phyloP scores from a whole-genome alignment of 225 moss, liverwort and hornwort genomes.

The Thuidium tamariscinum region DNA sequence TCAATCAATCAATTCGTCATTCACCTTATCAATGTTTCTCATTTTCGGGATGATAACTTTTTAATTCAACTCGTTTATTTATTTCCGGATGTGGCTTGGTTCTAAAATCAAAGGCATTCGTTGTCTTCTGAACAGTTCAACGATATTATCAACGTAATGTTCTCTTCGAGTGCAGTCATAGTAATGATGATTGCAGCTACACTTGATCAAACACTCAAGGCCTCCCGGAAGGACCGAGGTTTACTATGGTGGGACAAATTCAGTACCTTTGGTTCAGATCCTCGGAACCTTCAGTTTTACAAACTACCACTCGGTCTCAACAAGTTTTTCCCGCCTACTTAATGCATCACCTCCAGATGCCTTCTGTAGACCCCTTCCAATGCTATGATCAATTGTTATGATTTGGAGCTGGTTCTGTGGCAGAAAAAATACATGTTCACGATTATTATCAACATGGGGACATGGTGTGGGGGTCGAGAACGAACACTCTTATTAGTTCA shows the following conservation, averaged over 20 bases:
- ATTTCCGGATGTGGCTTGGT: not conserved
- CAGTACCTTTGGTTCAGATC: constrained; percentile 57
- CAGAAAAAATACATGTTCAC: not conserved
- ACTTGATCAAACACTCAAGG: constrained; percentile 67
- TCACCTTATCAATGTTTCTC: not conserved
- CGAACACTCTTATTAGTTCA: not conserved
- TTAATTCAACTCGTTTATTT: not conserved
- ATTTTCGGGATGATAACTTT: not conserved
- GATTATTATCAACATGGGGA: too few species aligned
- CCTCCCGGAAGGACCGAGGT: constrained; percentile 69
- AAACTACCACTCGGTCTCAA: constrained; percentile 70
- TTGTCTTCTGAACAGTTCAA: constrained; percentile 53
- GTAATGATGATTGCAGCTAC: constrained; percentile 57
- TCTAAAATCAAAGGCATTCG: not conserved
- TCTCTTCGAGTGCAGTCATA: constrained; percentile 59
- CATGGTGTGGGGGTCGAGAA: not conserved
- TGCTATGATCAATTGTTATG: not conserved
- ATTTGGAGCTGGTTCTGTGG: not conserved
- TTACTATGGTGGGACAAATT: constrained; percentile 94
- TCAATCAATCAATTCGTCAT: not conserved
- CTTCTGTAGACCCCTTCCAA: not conserved
- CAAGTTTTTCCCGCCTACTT: constrained; percentile 79
- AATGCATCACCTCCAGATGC: not conserved
- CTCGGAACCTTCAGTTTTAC: constrained; percentile 86
- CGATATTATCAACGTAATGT: constrained; percentile 65